These are phyloP conservation scores for Leishmania arabica DNA, from an alignment of 208 protist genomes.

Conservation along the genomic window DNA sequence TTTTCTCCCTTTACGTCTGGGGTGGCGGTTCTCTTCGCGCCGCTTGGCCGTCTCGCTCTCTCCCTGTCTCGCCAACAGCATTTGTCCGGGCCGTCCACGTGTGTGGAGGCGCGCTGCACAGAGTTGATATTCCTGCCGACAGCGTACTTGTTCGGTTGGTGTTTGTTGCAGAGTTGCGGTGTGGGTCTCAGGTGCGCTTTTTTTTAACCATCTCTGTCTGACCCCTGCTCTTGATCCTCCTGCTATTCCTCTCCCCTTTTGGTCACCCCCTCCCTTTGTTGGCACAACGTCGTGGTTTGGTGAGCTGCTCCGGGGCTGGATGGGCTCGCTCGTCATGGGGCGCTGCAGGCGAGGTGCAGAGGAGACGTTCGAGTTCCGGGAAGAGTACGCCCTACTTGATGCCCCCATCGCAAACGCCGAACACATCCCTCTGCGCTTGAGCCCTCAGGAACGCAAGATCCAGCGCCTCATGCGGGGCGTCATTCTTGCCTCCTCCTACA, in stretches of 20 bases:
- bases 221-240: background rate
- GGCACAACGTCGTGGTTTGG: slow-evolving; percentile 27
- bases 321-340: slow-evolving; percentile 31
- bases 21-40: background rate
- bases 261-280: no score
- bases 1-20: background rate
- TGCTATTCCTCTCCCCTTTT: background rate
- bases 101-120: background rate
- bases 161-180: background rate
- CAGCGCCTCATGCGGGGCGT: slow-evolving; percentile 89
- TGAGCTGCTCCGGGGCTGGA: slow-evolving; percentile 20
- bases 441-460: slow-evolving; percentile 76
- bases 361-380: slow-evolving; percentile 37
- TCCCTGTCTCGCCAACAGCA: background rate
- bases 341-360: slow-evolving; percentile 27
- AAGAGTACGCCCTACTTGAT: slow-evolving; percentile 75
- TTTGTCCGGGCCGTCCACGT: background rate
- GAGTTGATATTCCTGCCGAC: background rate
- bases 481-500: slow-evolving; percentile 90
- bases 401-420: slow-evolving; percentile 81
- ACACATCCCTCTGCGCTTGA: slow-evolving; percentile 89
- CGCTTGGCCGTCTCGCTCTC: no score
- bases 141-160: background rate
- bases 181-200: background rate
- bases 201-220: no score